Percentiles rank a stretch among this genome's conserved stretches.
Evolutionary conservation across 1,139 yeast species (phyloP).

Genomic region (Lodderomyces jiufengensis): DNA sequence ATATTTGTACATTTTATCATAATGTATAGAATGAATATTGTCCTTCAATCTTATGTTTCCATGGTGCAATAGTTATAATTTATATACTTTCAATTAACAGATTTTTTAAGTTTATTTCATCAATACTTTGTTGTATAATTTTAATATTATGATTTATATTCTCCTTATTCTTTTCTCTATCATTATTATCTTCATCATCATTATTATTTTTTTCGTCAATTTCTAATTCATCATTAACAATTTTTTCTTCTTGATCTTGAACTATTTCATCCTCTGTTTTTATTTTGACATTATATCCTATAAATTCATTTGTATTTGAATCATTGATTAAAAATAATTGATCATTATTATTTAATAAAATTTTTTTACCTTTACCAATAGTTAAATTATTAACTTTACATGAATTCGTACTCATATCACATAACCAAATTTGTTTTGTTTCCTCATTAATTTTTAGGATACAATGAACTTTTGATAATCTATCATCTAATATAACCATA

Average conservation of each 20-base stretch:
- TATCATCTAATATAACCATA: conserved; percentile 58
- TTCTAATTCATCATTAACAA: not conserved
- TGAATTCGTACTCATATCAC: conserved; percentile 77
- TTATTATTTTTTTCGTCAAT: too few relatives aligned
- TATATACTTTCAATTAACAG: not conserved
- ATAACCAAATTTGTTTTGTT: conserved; percentile 73
- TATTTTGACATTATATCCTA: conserved; percentile 51
- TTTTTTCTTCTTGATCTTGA: not conserved
- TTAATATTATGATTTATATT: too few relatives aligned
- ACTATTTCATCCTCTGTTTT: not conserved
- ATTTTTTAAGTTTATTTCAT: conserved; percentile 6
- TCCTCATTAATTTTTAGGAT: conserved; percentile 47
- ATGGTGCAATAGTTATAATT: not conserved
- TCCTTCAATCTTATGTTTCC: too few relatives aligned
- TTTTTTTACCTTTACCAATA: conserved; percentile 62
- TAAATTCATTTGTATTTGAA: conserved; percentile 42
- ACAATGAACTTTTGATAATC: conserved; percentile 85
- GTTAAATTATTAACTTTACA: conserved; percentile 63
- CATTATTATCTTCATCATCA: too few relatives aligned
- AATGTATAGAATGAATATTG: too few relatives aligned
- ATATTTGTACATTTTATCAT: too few relatives aligned
- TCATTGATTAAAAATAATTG: conserved; percentile 63
- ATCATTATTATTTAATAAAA: conserved; percentile 62
- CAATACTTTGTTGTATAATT: conserved; percentile 5
- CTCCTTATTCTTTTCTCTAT: too few relatives aligned